Evolutionary conservation across 2,329 filamentous ascomycete genomes (phyloP).

Genomic region (Sclerotinia trifoliorum): DNA sequence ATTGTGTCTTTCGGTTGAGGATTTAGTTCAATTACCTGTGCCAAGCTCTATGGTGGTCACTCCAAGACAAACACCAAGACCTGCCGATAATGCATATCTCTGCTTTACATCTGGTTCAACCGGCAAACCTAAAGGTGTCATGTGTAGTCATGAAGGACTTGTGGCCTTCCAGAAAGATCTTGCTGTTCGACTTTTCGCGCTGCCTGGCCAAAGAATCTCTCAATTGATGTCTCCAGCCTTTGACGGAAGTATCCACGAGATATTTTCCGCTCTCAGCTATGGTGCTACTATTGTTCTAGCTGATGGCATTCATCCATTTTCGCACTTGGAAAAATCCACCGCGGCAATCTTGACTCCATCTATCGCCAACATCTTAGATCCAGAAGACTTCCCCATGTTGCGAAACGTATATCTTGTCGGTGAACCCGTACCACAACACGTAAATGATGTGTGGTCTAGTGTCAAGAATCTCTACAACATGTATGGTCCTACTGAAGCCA

Average conservation of each 20-base stretch:
- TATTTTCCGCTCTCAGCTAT: slow-evolving; percentile 29
- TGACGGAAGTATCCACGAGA: slow-evolving; percentile 45
- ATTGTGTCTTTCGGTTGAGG: slow-evolving; percentile 20
- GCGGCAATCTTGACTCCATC: slow-evolving; percentile 22
- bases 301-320: slow-evolving; percentile 5
- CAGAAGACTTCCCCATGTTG: slow-evolving; percentile 12
- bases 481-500: slow-evolving; percentile 46
- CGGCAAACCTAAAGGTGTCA: slow-evolving; percentile 45
- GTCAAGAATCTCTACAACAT: slow-evolving; percentile 43
- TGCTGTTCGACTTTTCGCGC: slow-evolving; percentile 40
- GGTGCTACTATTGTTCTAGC: slow-evolving; percentile 6
- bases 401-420: slow-evolving; percentile 42
- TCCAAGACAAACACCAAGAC: neutral
- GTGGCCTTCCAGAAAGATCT: slow-evolving; percentile 42
- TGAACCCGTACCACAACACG: slow-evolving; percentile 41
- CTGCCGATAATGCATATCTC: slow-evolving; percentile 41
- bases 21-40: slow-evolving; percentile 15
- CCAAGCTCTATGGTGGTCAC: neutral
- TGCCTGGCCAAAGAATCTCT: slow-evolving; percentile 40
- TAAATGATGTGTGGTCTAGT: slow-evolving; percentile 41
- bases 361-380: slow-evolving; percentile 16
- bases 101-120: slow-evolving; percentile 49
- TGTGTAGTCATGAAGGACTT: slow-evolving; percentile 41
- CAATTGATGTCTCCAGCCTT: slow-evolving; percentile 47
- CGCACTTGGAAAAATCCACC: slow-evolving; percentile 19